Base-by-base conservation (phyloP, 2,329 filamentous ascomycete genomes). In the Corynespora cassiicola region DNA sequence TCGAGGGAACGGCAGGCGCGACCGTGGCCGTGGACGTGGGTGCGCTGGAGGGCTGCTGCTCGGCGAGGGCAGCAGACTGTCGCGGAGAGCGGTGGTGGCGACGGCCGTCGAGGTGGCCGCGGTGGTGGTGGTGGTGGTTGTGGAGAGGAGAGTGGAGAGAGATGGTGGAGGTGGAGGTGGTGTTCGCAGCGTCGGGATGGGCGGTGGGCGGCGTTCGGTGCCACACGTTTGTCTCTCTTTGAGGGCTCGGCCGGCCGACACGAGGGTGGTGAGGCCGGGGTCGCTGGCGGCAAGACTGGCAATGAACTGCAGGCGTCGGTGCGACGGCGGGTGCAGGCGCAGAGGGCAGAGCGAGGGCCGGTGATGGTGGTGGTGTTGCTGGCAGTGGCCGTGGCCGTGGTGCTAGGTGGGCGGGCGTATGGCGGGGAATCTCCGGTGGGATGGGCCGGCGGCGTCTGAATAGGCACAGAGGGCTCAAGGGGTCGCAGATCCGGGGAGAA, bases 201-300 rank as follows among this genome's bases (percentile, higher is more conserved):
- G 25, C 6, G 24, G 35, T 21, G 34, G 35, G 15, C 34, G 50
- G 50, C 28, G 42, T 36, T 31, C 32, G 51, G 56, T 58, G 50
- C 45, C 48, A 58, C 58, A 53, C 31, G 52, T 56, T 62, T 56
- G 54, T 48, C 42, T 50, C n/a, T n/a, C 48, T 52, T 52, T 57
- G 52, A 52, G 21, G 47, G 17, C 9, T n/a, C n/a, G n/a, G n/a
- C 21, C 24, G n/a, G 52, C 40, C 48, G 45, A 45, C 42, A 47
- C 36, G 47, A 47, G 49, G 44, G 45, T 39, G 33, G 24, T 40
- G 43, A 28, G 38, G 34, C 20, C 27, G 39, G 33, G 35, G 21
- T 22, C 9, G 39, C n/a, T n/a, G n/a, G n/a, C n/a, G n/a, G n/a
- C n/a, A n/a, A n/a, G n/a, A n/a, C n/a, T n/a, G n/a, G n/a, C 8